Percentiles rank a stretch among this genome's conserved stretches.
Evolutionary conservation across 148 eudicot genomes (phyloP).

Genomic region (Camellia lanceoleosa): DNA sequence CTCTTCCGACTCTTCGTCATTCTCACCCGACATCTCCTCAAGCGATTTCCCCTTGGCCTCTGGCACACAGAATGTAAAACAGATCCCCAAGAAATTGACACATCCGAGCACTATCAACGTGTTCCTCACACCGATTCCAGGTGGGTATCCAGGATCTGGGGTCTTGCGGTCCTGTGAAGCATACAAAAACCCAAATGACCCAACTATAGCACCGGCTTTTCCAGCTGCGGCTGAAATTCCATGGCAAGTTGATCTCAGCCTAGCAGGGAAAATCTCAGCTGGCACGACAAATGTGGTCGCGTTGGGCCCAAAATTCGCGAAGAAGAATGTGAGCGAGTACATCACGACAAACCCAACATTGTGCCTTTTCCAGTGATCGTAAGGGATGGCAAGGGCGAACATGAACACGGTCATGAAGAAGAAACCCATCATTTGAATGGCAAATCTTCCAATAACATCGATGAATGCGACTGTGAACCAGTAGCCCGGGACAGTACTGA

Average conservation of each 20-base stretch:
- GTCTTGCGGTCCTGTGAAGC: slow-evolving; percentile 28
- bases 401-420: slow-evolving; percentile 71
- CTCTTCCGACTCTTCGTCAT: slow-evolving; percentile 29
- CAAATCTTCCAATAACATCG: slow-evolving; percentile 56
- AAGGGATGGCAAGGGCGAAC: slow-evolving; percentile 78
- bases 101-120: slow-evolving; percentile 57
- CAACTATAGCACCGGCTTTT: slow-evolving; percentile 78
- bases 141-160: slow-evolving; percentile 27
- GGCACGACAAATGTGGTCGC: slow-evolving; percentile 87
- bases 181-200: slow-evolving; percentile 79
- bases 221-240: slow-evolving; percentile 88
- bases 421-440: slow-evolving; percentile 79
- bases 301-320: slow-evolving; percentile 85
- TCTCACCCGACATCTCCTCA: slow-evolving; percentile 72
- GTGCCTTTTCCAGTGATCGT: slow-evolving; percentile 66
- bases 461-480: slow-evolving; percentile 78
- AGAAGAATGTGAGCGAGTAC: slow-evolving; percentile 77
- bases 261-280: slow-evolving; percentile 84
- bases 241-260: slow-evolving; percentile 84
- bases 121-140: slow-evolving; percentile 68
- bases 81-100: slow-evolving; percentile 49
- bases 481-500: slow-evolving; percentile 88
- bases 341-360: slow-evolving; percentile 65
- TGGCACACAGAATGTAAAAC: slow-evolving; percentile 67
- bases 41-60: slow-evolving; percentile 81